Evolutionary conservation across 176 grass and related monocot genomes (phyloP).

Genomic region (Oryza coarctata): DNA sequence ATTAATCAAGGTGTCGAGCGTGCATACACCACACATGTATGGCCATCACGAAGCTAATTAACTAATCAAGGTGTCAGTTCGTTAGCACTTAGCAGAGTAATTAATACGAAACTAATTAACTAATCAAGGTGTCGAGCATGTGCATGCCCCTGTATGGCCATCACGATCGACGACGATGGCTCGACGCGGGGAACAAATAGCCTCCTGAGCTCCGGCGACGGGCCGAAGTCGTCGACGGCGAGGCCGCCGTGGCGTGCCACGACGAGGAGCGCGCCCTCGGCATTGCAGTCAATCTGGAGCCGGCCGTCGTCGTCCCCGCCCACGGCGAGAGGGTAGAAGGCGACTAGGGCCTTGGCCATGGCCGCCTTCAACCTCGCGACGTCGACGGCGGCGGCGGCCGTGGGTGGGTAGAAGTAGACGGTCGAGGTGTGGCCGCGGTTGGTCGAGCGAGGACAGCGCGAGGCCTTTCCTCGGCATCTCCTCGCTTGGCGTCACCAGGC

Average conservation of each 20-base stretch:
- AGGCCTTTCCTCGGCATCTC: constrained; percentile 36
- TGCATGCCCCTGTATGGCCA: no score
- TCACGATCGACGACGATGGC: background rate
- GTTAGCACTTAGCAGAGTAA: no score
- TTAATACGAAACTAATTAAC: no score
- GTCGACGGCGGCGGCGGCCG: background rate
- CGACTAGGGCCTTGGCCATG: constrained; percentile 34
- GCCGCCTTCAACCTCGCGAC: constrained; percentile 18
- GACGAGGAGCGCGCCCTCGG: constrained; percentile 31
- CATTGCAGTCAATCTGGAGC: constrained; percentile 3
- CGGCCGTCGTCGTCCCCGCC: background rate
- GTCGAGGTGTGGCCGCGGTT: constrained; percentile 26
- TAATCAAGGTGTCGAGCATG: no score
- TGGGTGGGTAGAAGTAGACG: constrained; percentile 32
- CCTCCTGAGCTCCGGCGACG: background rate
- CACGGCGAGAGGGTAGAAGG: constrained; percentile 48
- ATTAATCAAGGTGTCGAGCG: no score
- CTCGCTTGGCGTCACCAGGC: constrained; percentile 23
- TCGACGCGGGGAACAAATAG: background rate
- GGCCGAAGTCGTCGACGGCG: background rate
- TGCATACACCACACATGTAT: no score
- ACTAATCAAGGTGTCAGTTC: no score
- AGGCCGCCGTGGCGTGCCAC: background rate
- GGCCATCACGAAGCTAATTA: no score
- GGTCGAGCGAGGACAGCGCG: constrained; percentile 41